Base-by-base conservation (phyloP, 2,329 filamentous ascomycete species). In the Exutisphaerella laricina region DNA sequence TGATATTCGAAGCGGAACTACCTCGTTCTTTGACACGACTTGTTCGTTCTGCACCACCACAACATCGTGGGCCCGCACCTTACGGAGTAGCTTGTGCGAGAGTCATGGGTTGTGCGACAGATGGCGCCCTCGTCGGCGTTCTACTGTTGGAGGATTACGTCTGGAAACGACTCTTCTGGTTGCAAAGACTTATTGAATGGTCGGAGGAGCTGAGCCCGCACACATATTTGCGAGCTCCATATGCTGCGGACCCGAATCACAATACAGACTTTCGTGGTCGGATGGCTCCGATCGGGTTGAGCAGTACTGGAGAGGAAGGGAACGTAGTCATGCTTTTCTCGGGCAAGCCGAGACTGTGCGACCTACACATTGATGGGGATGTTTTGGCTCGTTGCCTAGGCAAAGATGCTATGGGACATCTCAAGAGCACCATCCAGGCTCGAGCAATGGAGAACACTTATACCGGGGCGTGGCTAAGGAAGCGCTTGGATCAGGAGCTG, bases 81-180 rank as follows among this genome's bases (percentile, higher is more conserved):
- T 23, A 61, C 4, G 68, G 69, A 17, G 17, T 12, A 5, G 16
- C 33, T 14, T 56, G 70, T 1, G 57, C 61, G n/a, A 62, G 76
- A 22, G 68, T 75, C 18, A 53, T 78, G 10, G 69, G 72, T 17
- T 69, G 69, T 16, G 70, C 71, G 35, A 66, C 71, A 41, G 74
- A 77, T 43, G 76, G 76, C 23, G 68, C 70, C 1, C 56, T 79
- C 10, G 69, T 71, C 31, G 62, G 67, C 12, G 83, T 96, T 54
- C 76, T 76, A 1, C 66, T 89, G 10, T 66, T 97, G 1, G 68
- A 73, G 7, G 57, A 74, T 13, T 64, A 75, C 2, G 74, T 82
- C 5, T 85, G 83, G 78, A 72, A 74, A 5, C 70, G 94, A 3
- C 70, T 97, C 4, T 74, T 75, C 44, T 79, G 90, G 49, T 60